Evolutionary conservation across 352 stramenopile genomes (phyloP).

Genomic region (Globisporangium abappressorium): DNA sequence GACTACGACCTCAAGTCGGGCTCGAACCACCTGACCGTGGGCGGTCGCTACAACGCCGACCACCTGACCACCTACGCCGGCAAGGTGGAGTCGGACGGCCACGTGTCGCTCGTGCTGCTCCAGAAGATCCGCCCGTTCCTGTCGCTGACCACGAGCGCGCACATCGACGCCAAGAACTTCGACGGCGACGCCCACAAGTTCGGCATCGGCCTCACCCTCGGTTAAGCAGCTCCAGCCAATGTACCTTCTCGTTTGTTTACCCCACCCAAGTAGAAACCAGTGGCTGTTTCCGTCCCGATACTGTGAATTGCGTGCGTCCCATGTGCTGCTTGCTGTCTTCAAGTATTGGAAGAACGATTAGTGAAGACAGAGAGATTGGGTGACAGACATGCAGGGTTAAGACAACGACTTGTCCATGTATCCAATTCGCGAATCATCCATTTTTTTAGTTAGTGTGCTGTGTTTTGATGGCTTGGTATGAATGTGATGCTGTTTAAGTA

Average conservation of each 20-base stretch:
- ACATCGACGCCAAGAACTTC: slow-evolving; percentile 91
- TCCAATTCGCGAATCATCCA: slow-evolving; percentile 6
- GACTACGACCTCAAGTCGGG: slow-evolving; percentile 88
- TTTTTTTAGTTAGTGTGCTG: slow-evolving; percentile 1
- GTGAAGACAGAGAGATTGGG: too few species aligned
- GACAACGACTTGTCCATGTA: slow-evolving; percentile 1
- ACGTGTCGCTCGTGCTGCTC: slow-evolving; percentile 81
- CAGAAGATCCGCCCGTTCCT: slow-evolving; percentile 87
- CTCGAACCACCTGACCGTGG: slow-evolving; percentile 76
- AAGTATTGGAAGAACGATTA: too few species aligned
- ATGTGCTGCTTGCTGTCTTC: not conserved
- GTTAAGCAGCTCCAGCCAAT: slow-evolving; percentile 39
- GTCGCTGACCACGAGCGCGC: slow-evolving; percentile 76
- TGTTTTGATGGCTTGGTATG: not conserved
- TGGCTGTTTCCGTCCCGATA: not conserved
- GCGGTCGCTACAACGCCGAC: slow-evolving; percentile 81
- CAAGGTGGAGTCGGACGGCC: slow-evolving; percentile 86
- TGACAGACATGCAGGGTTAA: not conserved
- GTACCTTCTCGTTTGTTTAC: not conserved
- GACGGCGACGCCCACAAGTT: slow-evolving; percentile 90
- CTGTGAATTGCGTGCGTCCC: not conserved
- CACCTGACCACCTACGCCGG: slow-evolving; percentile 78
- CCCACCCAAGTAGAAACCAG: slow-evolving; percentile 7
- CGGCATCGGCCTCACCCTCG: slow-evolving; percentile 83
- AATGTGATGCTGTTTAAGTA: too few species aligned